phyloP scores from a whole-genome alignment of 495 filamentous ascomycete genomes.

The Penicillium ucsense region DNA sequence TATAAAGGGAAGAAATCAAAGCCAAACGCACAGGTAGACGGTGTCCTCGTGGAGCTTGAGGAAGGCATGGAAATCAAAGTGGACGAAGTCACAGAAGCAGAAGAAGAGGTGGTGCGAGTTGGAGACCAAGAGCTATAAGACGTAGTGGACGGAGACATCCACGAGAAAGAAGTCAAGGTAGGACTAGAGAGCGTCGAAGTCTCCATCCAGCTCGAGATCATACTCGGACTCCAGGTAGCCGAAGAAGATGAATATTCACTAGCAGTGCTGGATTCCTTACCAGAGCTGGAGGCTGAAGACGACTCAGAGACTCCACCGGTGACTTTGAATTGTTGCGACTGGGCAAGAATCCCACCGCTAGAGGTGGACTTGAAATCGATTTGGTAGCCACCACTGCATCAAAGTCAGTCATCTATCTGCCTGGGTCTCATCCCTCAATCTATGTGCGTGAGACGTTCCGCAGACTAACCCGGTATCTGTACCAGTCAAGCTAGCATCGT shows the following conservation, averaged over 20 bases:
- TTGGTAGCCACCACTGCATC: slow-evolving; percentile 20
- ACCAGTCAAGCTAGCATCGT: slow-evolving; percentile 1
- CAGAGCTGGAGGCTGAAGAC: slow-evolving; percentile 16
- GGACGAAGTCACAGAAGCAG: slow-evolving; percentile 11
- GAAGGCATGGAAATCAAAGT: slow-evolving; percentile 16
- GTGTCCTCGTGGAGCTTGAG: slow-evolving; percentile 13
- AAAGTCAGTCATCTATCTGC: background rate
- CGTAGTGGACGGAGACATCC: background rate
- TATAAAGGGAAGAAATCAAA: slow-evolving; percentile 2
- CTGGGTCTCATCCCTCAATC: too few relatives aligned
- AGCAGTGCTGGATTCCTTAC: slow-evolving; percentile 23
- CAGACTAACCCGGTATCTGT: slow-evolving; percentile 15
- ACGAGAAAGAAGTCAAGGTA: slow-evolving; percentile 13
- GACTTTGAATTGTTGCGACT: slow-evolving; percentile 27
- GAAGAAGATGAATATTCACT: slow-evolving; percentile 13
- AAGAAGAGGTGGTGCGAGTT: slow-evolving; percentile 16
- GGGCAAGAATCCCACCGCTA: slow-evolving; percentile 22
- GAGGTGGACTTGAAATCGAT: slow-evolving; percentile 22
- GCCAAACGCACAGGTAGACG: slow-evolving; percentile 11
- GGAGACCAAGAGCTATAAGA: slow-evolving; percentile 14
- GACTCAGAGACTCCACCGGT: slow-evolving; percentile 8
- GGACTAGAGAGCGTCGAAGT: slow-evolving; percentile 7
- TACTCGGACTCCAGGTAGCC: slow-evolving; percentile 5
- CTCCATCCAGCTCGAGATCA: slow-evolving; percentile 11
- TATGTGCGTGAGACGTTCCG: background rate